A percentile compares a stretch with the other conserved stretches of the same genome.
These are phyloP conservation scores for Sporothrix brasiliensis DNA, from an alignment of 2,329 filamentous ascomycete species.

Conservation along the genomic window DNA sequence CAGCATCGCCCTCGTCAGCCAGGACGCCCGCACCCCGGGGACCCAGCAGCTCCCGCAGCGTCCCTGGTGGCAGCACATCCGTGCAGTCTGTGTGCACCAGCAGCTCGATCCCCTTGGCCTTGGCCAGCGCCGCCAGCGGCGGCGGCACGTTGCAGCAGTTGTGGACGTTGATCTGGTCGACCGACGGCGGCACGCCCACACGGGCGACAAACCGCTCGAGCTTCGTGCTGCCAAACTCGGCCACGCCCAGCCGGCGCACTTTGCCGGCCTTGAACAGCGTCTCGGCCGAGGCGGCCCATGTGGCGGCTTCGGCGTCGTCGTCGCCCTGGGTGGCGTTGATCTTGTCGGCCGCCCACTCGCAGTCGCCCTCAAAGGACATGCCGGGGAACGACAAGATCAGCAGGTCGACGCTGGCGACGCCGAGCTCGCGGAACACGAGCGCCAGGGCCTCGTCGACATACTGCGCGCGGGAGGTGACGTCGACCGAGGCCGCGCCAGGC, in stretches of 20 bases:
- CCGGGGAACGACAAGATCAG: slow-evolving; percentile 92
- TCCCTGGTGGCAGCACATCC: slow-evolving; percentile 84
- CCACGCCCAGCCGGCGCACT: slow-evolving; percentile 76
- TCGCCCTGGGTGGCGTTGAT: slow-evolving; percentile 63
- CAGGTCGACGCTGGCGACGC: slow-evolving; percentile 75
- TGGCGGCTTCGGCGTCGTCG: slow-evolving; percentile 67
- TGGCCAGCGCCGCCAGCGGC: slow-evolving; percentile 81
- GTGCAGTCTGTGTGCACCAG: slow-evolving; percentile 93
- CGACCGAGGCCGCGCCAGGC: slow-evolving; percentile 65
- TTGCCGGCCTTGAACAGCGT: slow-evolving; percentile 69
- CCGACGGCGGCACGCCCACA: slow-evolving; percentile 72
- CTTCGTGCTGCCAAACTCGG: slow-evolving; percentile 88
- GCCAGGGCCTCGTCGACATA: slow-evolving; percentile 78
- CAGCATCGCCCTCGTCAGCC: slow-evolving; percentile 48
- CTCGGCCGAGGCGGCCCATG: slow-evolving; percentile 72
- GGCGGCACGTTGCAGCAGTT: slow-evolving; percentile 96
- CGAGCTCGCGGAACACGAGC: slow-evolving; percentile 78
- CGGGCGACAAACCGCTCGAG: slow-evolving; percentile 74
- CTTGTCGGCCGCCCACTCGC: slow-evolving; percentile 74
- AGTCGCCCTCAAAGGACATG: slow-evolving; percentile 89
- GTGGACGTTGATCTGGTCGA: slow-evolving; percentile 94
- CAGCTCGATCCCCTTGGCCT: slow-evolving; percentile 78
- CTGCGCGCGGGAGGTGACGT: slow-evolving; percentile 61
- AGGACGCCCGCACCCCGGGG: slow-evolving; percentile 75
- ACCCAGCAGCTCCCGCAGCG: slow-evolving; percentile 78